Evolutionary conservation across 352 stramenopile genomes (phyloP).

Genomic region (Phytophthora podocarpi): DNA sequence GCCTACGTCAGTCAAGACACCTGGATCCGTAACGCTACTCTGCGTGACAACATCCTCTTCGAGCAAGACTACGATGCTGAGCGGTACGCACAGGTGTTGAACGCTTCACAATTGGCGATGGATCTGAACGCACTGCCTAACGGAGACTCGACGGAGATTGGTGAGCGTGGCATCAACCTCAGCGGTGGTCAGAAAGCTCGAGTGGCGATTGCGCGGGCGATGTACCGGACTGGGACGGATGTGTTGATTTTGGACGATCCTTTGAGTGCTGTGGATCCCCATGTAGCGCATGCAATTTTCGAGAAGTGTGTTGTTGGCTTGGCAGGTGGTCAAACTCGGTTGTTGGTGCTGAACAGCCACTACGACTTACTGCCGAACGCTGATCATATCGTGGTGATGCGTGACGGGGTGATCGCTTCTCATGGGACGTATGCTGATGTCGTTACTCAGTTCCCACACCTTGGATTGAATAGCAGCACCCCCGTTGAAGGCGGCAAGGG

Average conservation of each 20-base stretch:
- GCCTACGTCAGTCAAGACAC: constrained; percentile 90
- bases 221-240: constrained; percentile 90
- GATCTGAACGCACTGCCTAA: constrained; percentile 55
- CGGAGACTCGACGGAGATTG: constrained; percentile 63
- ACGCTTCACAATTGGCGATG: constrained; percentile 38
- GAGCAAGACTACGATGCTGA: constrained; percentile 38
- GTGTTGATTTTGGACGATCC: constrained; percentile 95
- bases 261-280: constrained; percentile 93
- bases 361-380: constrained; percentile 84
- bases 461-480: constrained; percentile 16
- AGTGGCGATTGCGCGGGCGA: constrained; percentile 88
- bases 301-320: constrained; percentile 83
- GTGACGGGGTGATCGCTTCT: constrained; percentile 74
- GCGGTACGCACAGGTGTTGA: constrained; percentile 44
- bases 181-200: constrained; percentile 73
- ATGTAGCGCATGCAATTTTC: constrained; percentile 95
- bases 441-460: constrained; percentile 36
- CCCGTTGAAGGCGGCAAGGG: background rate
- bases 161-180: constrained; percentile 64
- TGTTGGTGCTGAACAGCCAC: constrained; percentile 94
- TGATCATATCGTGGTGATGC: constrained; percentile 66
- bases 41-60: constrained; percentile 94
- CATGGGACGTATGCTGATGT: constrained; percentile 69
- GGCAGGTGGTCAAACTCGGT: constrained; percentile 60
- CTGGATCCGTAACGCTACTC: constrained; percentile 92